Base-by-base conservation (phyloP, 1,139 yeast genomes). In the Dujonia santamariae region DNA sequence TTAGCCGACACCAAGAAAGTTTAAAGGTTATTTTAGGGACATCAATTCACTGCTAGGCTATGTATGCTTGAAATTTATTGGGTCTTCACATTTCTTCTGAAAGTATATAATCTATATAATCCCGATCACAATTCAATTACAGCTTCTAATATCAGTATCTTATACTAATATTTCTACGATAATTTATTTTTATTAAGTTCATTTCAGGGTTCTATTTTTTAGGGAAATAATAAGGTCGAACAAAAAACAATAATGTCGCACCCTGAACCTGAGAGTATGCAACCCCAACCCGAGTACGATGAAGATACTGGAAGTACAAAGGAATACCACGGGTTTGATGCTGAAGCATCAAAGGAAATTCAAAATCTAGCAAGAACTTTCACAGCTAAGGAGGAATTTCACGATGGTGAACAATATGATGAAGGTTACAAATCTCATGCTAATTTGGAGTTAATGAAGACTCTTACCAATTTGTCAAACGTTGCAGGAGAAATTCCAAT, bases 401-500 rank as follows among this genome's bases (percentile, higher is more conserved):
- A 16, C 16, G 25, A 31, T 11, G 28, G 27, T 4, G 36, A 33
- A 6, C 5, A 12, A 9, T n/a, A n/a, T n/a, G n/a, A n/a, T n/a
- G n/a, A n/a, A n/a, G n/a, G n/a, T n/a, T n/a, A n/a, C n/a, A 29
- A 29, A 19, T 33, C 36, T 7, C 18, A 25, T 3, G 28, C 36
- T 9, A 33, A 33, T 29, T 15, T 33, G 12, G 36, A 32, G 18
- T 28, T 36, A n/a, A 28, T 42, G 12, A 51, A 60, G 35, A 64
- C 68, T 31, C 54, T 73, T 42, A 56, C 72, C 14, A 63, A 70
- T 38, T 70, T 74, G 78, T 67, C 78, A 1, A 66, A 63, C 38
- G 78, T 75, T 11, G 78, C 79, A 0, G 80, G 79, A 28, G 59
- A 65, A 4, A 50, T 52, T 23, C 72, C 77, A 3, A 63, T 51